phyloP scores from a whole-genome alignment of 805 yeast species.

The Wickerhamiella vanderwaltii region DNA sequence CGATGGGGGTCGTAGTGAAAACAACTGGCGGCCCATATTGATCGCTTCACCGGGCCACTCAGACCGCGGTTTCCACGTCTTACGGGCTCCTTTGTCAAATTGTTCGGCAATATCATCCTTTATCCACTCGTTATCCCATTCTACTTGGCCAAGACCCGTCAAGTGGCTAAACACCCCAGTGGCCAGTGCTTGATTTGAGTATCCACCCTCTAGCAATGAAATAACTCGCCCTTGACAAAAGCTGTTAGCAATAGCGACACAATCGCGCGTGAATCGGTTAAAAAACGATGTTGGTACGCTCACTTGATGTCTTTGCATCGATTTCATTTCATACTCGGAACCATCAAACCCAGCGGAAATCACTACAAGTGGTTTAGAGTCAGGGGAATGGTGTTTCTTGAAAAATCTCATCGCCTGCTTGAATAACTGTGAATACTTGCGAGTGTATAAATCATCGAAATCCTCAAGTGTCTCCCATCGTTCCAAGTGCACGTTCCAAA shows the following conservation, averaged over 20 bases:
- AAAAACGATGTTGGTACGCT: slow-evolving; percentile 74
- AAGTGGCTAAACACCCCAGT: slow-evolving; percentile 73
- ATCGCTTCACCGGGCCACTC: slow-evolving; percentile 24
- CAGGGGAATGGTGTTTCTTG: not conserved
- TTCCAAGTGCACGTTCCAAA: slow-evolving; percentile 76
- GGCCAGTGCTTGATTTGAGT: slow-evolving; percentile 66
- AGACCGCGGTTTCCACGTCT: slow-evolving; percentile 39
- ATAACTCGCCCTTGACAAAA: slow-evolving; percentile 50
- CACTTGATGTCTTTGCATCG: slow-evolving; percentile 76
- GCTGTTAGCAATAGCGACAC: slow-evolving; percentile 52
- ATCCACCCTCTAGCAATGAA: slow-evolving; percentile 75
- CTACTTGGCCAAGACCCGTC: slow-evolving; percentile 48
- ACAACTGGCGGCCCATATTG: slow-evolving; percentile 24
- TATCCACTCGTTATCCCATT: slow-evolving; percentile 58
- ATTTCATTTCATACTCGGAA: slow-evolving; percentile 65
- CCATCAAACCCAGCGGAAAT: slow-evolving; percentile 86
- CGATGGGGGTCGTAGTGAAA: slow-evolving; percentile 3
- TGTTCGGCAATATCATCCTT: slow-evolving; percentile 49
- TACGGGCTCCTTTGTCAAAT: slow-evolving; percentile 54
- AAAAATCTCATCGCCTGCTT: slow-evolving; percentile 40
- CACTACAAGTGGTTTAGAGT: slow-evolving; percentile 38
- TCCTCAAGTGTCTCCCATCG: slow-evolving; percentile 52
- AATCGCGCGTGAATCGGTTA: slow-evolving; percentile 58
- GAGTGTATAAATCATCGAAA: slow-evolving; percentile 48
- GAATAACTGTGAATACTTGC: slow-evolving; percentile 48